Evolutionary conservation across 1,284 basidiomycete species (phyloP), one percentile per base, ranked within the genome.

Genomic region (Takashimella koratensis): DNA sequence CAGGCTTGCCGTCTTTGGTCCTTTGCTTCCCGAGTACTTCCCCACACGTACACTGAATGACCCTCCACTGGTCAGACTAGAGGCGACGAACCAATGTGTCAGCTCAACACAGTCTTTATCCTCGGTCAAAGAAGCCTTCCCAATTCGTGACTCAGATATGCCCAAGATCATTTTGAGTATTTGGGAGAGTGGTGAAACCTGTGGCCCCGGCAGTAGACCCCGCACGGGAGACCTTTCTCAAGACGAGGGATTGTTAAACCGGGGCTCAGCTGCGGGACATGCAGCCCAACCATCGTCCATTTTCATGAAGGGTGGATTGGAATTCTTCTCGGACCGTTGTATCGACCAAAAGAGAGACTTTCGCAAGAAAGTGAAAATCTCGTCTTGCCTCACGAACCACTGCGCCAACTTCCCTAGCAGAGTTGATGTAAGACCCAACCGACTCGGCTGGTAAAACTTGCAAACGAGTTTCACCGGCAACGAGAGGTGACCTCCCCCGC

Each of bases 131-230:
- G n/a, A n/a, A n/a, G n/a, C n/a, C n/a, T n/a, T n/a, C n/a, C n/a
- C n/a, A n/a, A n/a, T n/a, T n/a, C n/a, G n/a, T n/a, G n/a, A n/a
- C n/a, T n/a, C n/a, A n/a, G n/a, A n/a, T n/a, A n/a, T n/a, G n/a
- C n/a, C n/a, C n/a, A n/a, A n/a, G n/a, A n/a, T n/a, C n/a, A n/a
- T n/a, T 74, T 45, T 60, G 50, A 20, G 51, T 42, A 82, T 86
- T 63, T 25, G 68, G 40, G 54, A 47, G 41, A 24, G 59, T 62
- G 30, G 16, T 36, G 47, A 50, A 57, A 42, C 27, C 71, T 92
- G 84, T 91, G 73, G 76, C 77, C 85, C 83, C 83, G 79, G 81
- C 79, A 79, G 91, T 94, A 94, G 90, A 87, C 84, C 87, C 81
- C 83, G 80, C 77, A 79, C 82, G 81, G 79, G 82, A 64, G 67